Conservation (phyloP, 257 asterid species). For the Nicotiana paniculata region DNA sequence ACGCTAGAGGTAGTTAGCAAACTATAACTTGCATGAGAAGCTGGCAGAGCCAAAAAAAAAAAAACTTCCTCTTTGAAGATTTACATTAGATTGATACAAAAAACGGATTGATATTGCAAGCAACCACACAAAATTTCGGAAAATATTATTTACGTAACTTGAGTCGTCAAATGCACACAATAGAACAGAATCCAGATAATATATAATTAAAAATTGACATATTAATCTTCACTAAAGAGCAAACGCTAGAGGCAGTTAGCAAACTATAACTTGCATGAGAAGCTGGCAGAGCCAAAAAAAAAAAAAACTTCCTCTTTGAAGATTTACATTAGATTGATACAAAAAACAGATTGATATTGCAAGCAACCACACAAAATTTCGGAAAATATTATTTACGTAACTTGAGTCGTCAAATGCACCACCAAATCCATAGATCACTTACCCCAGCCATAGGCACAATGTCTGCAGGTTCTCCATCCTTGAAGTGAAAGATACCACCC, state of each 20-base stretch:
- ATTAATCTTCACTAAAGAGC: neutral
- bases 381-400: neutral
- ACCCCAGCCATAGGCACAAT: conserved; percentile 79
- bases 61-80: neutral
- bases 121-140: neutral
- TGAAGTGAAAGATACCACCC: conserved; percentile 89
- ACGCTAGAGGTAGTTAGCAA: neutral
- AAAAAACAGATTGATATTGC: neutral
- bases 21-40: neutral
- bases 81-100: neutral
- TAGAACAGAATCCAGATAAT: neutral
- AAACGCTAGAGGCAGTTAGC: neutral
- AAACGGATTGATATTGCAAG: neutral
- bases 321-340: neutral
- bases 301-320: neutral
- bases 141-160: neutral
- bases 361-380: neutral
- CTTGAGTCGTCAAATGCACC: neutral
- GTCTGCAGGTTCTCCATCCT: conserved; percentile 77
- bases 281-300: neutral
- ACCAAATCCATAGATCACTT: conserved; percentile 18
- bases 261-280: neutral
- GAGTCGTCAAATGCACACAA: neutral
- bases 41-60: neutral
- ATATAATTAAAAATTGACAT: neutral